Conservation (phyloP, 345 rosid genomes). For the Citrus medica region DNA sequence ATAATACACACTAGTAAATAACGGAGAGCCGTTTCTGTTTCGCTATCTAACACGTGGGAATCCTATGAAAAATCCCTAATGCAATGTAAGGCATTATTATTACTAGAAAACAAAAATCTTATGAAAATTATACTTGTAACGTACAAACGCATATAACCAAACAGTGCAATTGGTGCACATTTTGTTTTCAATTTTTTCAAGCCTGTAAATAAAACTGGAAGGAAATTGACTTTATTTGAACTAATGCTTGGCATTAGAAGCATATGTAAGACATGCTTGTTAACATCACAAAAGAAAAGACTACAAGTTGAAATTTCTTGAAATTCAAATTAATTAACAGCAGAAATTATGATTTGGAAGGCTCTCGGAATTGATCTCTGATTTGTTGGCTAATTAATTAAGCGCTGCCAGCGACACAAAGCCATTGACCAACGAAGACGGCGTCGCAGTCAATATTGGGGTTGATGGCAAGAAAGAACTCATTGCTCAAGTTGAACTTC, state of each 20-base stretch:
- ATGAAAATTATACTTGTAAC: not conserved
- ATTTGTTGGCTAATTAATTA: not conserved
- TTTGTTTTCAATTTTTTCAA: not conserved
- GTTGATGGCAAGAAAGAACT: conserved; percentile 17
- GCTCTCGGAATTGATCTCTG: not conserved
- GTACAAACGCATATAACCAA: not conserved
- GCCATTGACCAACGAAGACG: conserved; percentile 38
- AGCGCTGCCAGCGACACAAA: conserved; percentile 27
- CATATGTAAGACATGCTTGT: not conserved
- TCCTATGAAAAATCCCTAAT: too few relatives aligned
- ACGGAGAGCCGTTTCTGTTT: too few relatives aligned
- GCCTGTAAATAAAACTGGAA: too few relatives aligned
- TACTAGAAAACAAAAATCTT: too few relatives aligned
- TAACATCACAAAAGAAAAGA: not conserved
- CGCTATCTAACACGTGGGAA: too few relatives aligned
- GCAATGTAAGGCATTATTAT: too few relatives aligned
- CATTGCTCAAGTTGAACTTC: not conserved
- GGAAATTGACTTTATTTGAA: not conserved
- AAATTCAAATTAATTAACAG: not conserved
- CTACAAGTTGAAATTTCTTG: not conserved
- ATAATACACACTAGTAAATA: too few relatives aligned
- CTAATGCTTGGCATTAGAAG: not conserved
- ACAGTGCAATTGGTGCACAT: not conserved
- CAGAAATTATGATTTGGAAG: not conserved
- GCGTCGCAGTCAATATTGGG: conserved; percentile 29